Evolutionary conservation across 2,329 filamentous ascomycete species (phyloP).

Genomic region (Fonsecaea multimorphosa): DNA sequence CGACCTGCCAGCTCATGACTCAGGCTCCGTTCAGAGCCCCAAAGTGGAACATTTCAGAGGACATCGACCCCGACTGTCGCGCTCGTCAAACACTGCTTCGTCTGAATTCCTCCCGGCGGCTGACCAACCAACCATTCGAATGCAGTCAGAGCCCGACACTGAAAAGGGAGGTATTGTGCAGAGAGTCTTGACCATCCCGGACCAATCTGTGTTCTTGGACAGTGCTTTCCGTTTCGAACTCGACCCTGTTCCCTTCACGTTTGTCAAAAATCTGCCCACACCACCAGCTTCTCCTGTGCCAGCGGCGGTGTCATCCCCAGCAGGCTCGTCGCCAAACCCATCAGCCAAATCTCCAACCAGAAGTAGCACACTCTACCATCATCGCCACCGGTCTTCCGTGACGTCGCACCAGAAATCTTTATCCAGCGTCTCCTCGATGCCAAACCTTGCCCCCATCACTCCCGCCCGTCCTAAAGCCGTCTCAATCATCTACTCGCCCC

Average conservation of each 20-base stretch:
- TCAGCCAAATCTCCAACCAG: slow-evolving; percentile 28
- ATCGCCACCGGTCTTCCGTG: slow-evolving; percentile 13
- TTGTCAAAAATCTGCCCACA: slow-evolving; percentile 28
- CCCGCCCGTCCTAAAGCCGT: slow-evolving; percentile 45
- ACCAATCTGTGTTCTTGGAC: slow-evolving; percentile 14
- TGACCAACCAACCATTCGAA: slow-evolving; percentile 22
- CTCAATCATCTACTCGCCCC: slow-evolving; percentile 61
- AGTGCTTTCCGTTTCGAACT: slow-evolving; percentile 29
- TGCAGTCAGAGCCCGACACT: slow-evolving; percentile 9
- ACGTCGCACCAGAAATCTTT: slow-evolving; percentile 28
- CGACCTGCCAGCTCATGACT: slow-evolving; percentile 18
- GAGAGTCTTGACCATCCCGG: slow-evolving; percentile 22
- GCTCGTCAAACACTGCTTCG: slow-evolving; percentile 32
- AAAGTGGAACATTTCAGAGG: slow-evolving; percentile 10
- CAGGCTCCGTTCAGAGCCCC: background rate
- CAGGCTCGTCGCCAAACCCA: slow-evolving; percentile 11
- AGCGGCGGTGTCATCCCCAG: background rate
- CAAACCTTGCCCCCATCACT: slow-evolving; percentile 27
- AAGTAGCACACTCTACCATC: slow-evolving; percentile 31
- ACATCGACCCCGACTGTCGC: slow-evolving; percentile 32
- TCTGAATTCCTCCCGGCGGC: slow-evolving; percentile 25
- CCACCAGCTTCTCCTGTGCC: slow-evolving; percentile 33
- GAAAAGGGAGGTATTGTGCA: slow-evolving; percentile 19
- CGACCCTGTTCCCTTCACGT: slow-evolving; percentile 15
- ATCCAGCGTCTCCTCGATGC: slow-evolving; percentile 35